A percentile compares a stretch with the other conserved stretches of the same genome.
phyloP scores from a whole-genome alignment of 441 rosid species.

The Erysimum pusillum region DNA sequence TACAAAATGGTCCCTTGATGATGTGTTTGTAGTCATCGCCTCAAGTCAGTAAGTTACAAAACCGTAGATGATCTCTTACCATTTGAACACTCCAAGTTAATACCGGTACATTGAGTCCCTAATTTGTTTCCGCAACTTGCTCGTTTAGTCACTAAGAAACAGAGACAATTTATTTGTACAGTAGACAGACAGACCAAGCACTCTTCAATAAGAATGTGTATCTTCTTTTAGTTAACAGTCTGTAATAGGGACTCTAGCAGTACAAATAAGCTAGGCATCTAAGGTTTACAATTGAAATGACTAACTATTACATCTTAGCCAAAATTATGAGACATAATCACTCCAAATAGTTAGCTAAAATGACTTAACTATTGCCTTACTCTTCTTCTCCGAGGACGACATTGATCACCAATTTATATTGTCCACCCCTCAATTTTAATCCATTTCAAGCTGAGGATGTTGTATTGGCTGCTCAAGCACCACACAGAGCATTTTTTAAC shows the following conservation, averaged over 20 bases:
- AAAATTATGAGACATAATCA: too few species aligned
- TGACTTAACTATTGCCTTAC: too few species aligned
- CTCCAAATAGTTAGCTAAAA: too few species aligned
- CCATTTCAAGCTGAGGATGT: too few species aligned
- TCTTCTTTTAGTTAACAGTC: neutral
- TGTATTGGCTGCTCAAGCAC: too few species aligned
- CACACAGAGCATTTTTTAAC: too few species aligned
- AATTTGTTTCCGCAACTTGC: neutral
- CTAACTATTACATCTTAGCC: too few species aligned
- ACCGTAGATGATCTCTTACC: constrained; percentile 8
- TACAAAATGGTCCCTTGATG: constrained; percentile 85
- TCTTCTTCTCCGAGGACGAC: too few species aligned
- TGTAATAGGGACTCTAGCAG: neutral
- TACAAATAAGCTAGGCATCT: too few species aligned
- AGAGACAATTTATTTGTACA: neutral
- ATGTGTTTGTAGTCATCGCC: constrained; percentile 83
- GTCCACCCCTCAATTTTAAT: too few species aligned
- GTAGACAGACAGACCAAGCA: neutral
- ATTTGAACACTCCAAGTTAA: neutral
- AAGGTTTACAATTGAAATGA: too few species aligned
- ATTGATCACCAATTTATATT: too few species aligned
- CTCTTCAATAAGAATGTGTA: neutral
- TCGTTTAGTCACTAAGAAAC: neutral
- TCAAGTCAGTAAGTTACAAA: constrained; percentile 53
- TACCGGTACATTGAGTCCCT: neutral